phyloP scores from a whole-genome alignment of 805 yeast species.

The Schwanniomyces sp. region DNA sequence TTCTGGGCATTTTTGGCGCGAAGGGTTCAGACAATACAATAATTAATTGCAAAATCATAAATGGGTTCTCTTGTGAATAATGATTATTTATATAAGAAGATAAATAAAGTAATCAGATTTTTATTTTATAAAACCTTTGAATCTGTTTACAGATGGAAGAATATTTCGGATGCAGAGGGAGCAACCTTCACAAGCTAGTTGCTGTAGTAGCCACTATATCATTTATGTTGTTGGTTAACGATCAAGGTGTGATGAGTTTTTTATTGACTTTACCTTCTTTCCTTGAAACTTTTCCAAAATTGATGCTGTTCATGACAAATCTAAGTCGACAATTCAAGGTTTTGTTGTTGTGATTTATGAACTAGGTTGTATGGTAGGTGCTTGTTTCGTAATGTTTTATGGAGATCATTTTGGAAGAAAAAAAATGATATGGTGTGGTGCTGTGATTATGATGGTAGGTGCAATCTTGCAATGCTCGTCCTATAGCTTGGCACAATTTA shows the following conservation, averaged over 20 bases:
- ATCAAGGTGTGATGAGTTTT: conserved; percentile 77
- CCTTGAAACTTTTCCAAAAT: conserved; percentile 37
- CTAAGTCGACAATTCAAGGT: conserved; percentile 51
- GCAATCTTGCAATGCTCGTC: conserved; percentile 60
- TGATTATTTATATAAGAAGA: too few relatives aligned
- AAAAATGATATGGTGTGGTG: conserved; percentile 58
- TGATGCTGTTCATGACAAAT: conserved; percentile 10
- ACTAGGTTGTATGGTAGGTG: conserved; percentile 74
- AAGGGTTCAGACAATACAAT: too few relatives aligned
- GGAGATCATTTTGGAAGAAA: conserved; percentile 72
- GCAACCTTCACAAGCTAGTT: conserved; percentile 28
- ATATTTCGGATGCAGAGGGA: conserved; percentile 45
- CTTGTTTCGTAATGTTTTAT: conserved; percentile 56
- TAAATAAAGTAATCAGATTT: too few relatives aligned
- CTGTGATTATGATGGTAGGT: conserved; percentile 59
- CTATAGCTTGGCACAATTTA: conserved; percentile 57
- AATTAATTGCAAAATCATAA: too few relatives aligned
- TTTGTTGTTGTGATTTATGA: conserved; percentile 64
- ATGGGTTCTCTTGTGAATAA: too few relatives aligned
- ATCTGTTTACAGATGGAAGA: too few relatives aligned
- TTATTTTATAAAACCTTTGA: too few relatives aligned
- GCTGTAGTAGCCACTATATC: not conserved
- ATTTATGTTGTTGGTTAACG: conserved; percentile 71
- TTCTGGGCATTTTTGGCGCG: too few relatives aligned
- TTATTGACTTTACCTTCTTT: conserved; percentile 50